Evolutionary conservation across 2,329 filamentous ascomycete species (phyloP).

Genomic region (Claviceps quebecensis): DNA sequence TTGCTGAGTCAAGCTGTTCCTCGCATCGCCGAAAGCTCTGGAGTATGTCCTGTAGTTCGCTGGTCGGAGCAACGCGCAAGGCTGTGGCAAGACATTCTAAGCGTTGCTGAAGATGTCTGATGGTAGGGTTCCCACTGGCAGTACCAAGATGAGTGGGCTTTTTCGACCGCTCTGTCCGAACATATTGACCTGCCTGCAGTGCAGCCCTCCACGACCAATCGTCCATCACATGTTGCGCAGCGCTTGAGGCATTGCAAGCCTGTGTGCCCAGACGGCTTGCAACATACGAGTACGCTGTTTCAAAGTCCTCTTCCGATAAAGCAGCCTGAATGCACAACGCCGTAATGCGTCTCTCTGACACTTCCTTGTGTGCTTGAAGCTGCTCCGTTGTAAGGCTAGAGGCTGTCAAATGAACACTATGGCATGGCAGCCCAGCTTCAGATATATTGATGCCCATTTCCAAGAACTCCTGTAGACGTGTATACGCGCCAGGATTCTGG

Average conservation of each 20-base stretch:
- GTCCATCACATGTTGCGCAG: constrained; percentile 27
- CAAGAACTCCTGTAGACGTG: constrained; percentile 58
- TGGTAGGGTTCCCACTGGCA: constrained; percentile 42
- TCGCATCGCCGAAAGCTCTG: constrained; percentile 65
- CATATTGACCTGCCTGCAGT: constrained; percentile 63
- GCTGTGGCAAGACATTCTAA: constrained; percentile 69
- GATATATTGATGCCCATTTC: constrained; percentile 55
- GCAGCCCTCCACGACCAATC: constrained; percentile 69
- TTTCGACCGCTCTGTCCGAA: constrained; percentile 37
- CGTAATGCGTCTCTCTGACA: constrained; percentile 52
- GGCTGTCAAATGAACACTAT: background rate
- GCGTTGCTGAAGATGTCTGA: constrained; percentile 65
- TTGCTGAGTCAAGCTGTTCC: constrained; percentile 55
- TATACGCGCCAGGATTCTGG: constrained; percentile 63
- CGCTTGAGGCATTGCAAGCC: background rate
- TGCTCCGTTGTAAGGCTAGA: background rate
- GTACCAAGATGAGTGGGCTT: constrained; percentile 47
- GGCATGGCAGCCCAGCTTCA: constrained; percentile 34
- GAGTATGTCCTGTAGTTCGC: constrained; percentile 59
- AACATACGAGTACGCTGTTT: constrained; percentile 76
- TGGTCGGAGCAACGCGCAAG: constrained; percentile 56
- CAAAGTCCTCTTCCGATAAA: constrained; percentile 64
- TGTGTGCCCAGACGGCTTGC: constrained; percentile 47
- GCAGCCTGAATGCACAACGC: constrained; percentile 73
- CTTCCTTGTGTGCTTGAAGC: constrained; percentile 15